phyloP scores from a whole-genome alignment of 805 yeast species.

The Cyberlindnera americana region DNA sequence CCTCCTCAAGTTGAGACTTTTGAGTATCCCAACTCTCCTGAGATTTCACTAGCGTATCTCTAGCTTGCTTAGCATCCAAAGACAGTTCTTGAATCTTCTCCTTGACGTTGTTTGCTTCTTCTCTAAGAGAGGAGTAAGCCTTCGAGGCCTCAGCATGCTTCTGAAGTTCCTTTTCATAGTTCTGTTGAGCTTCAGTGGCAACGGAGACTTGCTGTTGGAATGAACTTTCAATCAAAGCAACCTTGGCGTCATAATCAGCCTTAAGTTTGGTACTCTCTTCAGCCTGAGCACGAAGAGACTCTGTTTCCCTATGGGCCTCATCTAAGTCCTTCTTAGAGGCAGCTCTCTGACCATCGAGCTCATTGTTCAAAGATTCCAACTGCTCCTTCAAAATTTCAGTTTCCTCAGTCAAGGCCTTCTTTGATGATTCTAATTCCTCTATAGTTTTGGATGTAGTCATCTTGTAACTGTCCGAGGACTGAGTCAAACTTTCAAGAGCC shows the following conservation, averaged over 20 bases:
- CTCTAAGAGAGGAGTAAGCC: conserved; percentile 38
- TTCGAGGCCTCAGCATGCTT: conserved; percentile 50
- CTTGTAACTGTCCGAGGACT: conserved; percentile 48
- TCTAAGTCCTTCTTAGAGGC: conserved; percentile 23
- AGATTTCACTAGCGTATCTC: conserved; percentile 32
- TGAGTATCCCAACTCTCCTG: conserved; percentile 46
- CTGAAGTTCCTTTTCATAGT: conserved; percentile 52
- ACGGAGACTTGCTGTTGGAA: conserved; percentile 43
- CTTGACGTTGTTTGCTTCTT: conserved; percentile 31
- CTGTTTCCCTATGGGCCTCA: conserved; percentile 16
- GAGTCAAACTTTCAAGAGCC: conserved; percentile 52
- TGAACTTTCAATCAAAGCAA: conserved; percentile 32
- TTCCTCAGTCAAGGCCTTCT: conserved; percentile 19
- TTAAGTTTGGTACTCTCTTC: conserved; percentile 25
- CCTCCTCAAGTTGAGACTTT: conserved; percentile 40
- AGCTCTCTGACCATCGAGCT: conserved; percentile 28
- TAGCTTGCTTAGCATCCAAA: conserved; percentile 30
- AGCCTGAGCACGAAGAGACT: conserved; percentile 20
- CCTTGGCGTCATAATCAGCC: conserved; percentile 30
- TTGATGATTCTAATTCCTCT: conserved; percentile 21
- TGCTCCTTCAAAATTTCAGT: conserved; percentile 30
- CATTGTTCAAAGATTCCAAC: conserved; percentile 29
- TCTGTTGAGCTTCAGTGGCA: conserved; percentile 47
- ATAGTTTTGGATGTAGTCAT: conserved; percentile 20
- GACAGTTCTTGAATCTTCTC: conserved; percentile 26